These are phyloP conservation scores for Cytospora schulzeri DNA, from an alignment of 2,329 filamentous ascomycete species.

Conservation along the genomic window DNA sequence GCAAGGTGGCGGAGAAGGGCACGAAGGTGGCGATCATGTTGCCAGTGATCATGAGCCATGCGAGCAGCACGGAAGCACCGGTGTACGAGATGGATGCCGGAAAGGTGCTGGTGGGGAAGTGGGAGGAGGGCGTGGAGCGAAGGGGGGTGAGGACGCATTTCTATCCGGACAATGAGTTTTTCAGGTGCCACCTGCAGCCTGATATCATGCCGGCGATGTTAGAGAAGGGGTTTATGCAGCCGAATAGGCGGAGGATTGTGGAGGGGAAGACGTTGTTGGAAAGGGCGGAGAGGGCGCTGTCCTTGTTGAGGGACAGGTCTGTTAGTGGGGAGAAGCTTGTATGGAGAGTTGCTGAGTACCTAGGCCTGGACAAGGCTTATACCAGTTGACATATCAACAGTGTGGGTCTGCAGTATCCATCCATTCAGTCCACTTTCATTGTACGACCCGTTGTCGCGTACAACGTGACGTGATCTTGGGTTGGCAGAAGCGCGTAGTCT, in stretches of 20 bases:
- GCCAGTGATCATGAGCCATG: conserved; percentile 59
- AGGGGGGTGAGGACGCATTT: conserved; percentile 59
- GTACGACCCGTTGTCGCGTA: background rate
- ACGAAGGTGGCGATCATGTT: conserved; percentile 60
- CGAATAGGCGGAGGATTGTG: conserved; percentile 45
- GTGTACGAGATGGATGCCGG: conserved; percentile 57
- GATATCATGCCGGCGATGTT: conserved; percentile 56
- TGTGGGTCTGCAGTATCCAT: background rate
- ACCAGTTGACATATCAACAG: too few species aligned
- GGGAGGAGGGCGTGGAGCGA: conserved; percentile 54
- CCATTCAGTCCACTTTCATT: background rate
- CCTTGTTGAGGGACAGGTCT: conserved; percentile 31
- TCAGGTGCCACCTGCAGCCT: conserved; percentile 55
- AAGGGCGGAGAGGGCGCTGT: conserved; percentile 33
- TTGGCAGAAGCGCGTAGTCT: background rate
- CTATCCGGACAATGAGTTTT: conserved; percentile 57
- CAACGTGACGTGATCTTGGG: background rate
- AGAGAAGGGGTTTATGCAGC: conserved; percentile 41
- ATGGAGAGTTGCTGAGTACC: conserved; percentile 31
- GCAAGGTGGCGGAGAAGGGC: conserved; percentile 51
- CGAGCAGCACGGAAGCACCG: conserved; percentile 49
- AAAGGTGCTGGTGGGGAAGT: conserved; percentile 43
- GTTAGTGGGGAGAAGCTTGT: conserved; percentile 36
- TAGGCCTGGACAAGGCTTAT: too few species aligned
- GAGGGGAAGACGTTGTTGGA: conserved; percentile 48